phyloP scores from a whole-genome alignment of 768 basidiomycete genomes.

The Cystofilobasidium ferigula region DNA sequence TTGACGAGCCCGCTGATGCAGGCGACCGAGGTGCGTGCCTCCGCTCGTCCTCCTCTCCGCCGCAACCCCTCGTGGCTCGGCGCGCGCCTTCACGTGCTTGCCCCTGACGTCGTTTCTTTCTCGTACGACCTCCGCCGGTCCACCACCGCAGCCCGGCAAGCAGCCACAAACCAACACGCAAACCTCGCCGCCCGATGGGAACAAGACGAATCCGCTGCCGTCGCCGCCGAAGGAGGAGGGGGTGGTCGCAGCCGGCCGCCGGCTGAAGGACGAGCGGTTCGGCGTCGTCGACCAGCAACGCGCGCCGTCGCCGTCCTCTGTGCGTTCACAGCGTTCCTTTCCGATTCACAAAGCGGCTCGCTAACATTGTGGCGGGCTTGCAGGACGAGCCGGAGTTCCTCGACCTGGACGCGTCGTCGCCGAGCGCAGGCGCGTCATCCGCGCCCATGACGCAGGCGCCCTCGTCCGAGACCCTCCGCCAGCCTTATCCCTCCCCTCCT shows the following conservation, averaged over 20 bases:
- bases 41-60: not conserved
- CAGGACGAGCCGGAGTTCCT: constrained; percentile 57
- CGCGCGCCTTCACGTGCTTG: not conserved
- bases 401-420: constrained; percentile 55
- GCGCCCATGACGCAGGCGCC: not conserved
- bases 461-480: not conserved
- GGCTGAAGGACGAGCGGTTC: constrained; percentile 10
- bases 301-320: not conserved
- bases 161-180: not conserved
- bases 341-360: no score
- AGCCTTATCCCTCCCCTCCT: constrained; percentile 18
- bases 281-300: not conserved
- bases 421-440: not conserved
- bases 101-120: not conserved
- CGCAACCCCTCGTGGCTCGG: not conserved
- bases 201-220: constrained; percentile 2
- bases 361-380: no score
- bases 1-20: constrained; percentile 79
- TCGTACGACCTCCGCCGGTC: not conserved
- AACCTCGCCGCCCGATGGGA: not conserved
- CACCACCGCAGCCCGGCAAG: not conserved
- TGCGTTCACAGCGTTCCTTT: not conserved
- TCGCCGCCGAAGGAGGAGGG: not conserved
- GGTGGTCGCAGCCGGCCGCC: not conserved
- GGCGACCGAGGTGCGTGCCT: constrained; percentile 33